phyloP scores from a whole-genome alignment of 108 stramenopile genomes.

The Epipyxis sp. region DNA sequence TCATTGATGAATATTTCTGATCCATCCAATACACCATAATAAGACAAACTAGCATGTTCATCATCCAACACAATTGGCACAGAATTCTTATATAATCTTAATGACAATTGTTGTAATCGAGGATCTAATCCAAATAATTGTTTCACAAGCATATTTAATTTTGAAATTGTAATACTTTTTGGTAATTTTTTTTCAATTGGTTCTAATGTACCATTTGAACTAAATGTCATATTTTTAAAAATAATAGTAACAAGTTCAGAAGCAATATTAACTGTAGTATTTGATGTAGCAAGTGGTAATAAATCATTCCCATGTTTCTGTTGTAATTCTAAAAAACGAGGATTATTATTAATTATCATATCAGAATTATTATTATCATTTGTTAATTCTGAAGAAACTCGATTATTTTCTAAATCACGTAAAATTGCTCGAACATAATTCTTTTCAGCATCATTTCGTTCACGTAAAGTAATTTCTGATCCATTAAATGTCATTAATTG shows the following conservation, averaged over 20 bases:
- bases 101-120: slow-evolving; percentile 70
- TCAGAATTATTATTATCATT: too few species aligned
- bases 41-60: slow-evolving; percentile 63
- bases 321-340: slow-evolving; percentile 55
- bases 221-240: slow-evolving; percentile 66
- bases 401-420: slow-evolving; percentile 44
- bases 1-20: slow-evolving; percentile 78
- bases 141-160: slow-evolving; percentile 71
- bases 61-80: slow-evolving; percentile 60
- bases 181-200: slow-evolving; percentile 70
- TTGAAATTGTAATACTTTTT: slow-evolving; percentile 63
- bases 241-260: slow-evolving; percentile 64
- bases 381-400: neutral
- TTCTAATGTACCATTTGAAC: slow-evolving; percentile 66
- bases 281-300: slow-evolving; percentile 36
- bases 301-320: slow-evolving; percentile 63
- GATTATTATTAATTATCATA: too few species aligned
- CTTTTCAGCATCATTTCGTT: slow-evolving; percentile 73
- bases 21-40: slow-evolving; percentile 79
- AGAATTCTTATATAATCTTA: slow-evolving; percentile 35
- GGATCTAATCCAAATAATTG: slow-evolving; percentile 69
- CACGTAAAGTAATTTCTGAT: slow-evolving; percentile 59
- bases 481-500: slow-evolving; percentile 66
- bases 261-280: slow-evolving; percentile 38
- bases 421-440: slow-evolving; percentile 68